Conservation (phyloP, 805 yeast genomes). For the Lipomyces spencermartinsiae region DNA sequence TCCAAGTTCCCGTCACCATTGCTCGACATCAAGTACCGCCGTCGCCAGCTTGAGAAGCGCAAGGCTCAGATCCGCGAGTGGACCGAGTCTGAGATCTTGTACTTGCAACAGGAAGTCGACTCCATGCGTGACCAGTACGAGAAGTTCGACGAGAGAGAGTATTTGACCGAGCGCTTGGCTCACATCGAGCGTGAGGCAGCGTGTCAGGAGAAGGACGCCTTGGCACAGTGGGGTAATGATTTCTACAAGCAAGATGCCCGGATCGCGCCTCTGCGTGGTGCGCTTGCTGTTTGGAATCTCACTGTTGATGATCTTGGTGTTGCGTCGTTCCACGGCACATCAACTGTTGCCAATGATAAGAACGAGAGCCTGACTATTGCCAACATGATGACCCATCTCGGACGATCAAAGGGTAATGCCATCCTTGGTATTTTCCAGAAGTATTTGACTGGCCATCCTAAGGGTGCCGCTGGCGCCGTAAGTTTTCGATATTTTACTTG, state of each 20-base stretch:
- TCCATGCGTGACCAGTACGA: constrained; percentile 50
- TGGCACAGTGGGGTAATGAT: constrained; percentile 93
- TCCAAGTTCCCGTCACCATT: constrained; percentile 79
- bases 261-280: constrained; percentile 96
- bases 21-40: constrained; percentile 90
- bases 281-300: constrained; percentile 91
- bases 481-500: constrained; percentile 5
- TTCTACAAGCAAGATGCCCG: constrained; percentile 90
- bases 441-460: constrained; percentile 98
- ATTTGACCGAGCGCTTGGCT: constrained; percentile 81
- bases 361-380: constrained; percentile 93
- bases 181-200: constrained; percentile 84
- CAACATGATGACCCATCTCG: constrained; percentile 91
- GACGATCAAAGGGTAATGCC: constrained; percentile 97
- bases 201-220: constrained; percentile 85
- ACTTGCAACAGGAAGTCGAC: constrained; percentile 72
- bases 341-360: constrained; percentile 98
- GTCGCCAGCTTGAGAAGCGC: constrained; percentile 85
- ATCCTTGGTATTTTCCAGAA: constrained; percentile 98
- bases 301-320: constrained; percentile 95
- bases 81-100: constrained; percentile 80
- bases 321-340: constrained; percentile 99
- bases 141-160: constrained; percentile 55
- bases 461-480: constrained; percentile 99
- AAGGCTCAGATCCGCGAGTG: constrained; percentile 77